Conservation (phyloP, 257 asterid genomes). For the Solanum lycopersicoides region DNA sequence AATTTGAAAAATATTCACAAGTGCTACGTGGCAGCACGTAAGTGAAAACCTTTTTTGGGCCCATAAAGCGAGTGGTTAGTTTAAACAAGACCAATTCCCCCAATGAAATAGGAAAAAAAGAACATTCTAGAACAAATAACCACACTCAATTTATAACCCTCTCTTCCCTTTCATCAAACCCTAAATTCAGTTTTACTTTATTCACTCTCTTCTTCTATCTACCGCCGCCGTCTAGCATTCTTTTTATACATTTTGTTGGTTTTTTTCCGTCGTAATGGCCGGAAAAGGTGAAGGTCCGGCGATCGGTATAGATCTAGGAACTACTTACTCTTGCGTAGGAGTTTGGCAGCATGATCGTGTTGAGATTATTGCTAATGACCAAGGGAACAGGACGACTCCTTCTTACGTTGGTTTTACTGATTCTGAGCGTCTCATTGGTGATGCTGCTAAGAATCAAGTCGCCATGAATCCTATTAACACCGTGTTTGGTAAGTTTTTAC, state of each 20-base stretch:
- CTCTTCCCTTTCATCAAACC: not conserved
- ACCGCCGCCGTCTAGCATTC: not conserved
- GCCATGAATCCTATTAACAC: slow-evolving; percentile 29
- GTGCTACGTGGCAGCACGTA: not conserved
- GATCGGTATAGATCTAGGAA: slow-evolving; percentile 29
- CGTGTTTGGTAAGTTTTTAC: slow-evolving; percentile 12
- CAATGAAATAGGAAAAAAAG: not conserved
- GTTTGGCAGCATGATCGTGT: slow-evolving; percentile 35
- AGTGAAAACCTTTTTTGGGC: not conserved
- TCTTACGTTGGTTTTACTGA: slow-evolving; percentile 30
- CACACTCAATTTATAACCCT: not conserved
- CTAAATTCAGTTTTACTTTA: not conserved
- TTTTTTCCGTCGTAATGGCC: slow-evolving; percentile 2
- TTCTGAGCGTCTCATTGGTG: slow-evolving; percentile 23
- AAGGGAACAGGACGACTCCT: slow-evolving; percentile 32
- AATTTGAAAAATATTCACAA: not conserved
- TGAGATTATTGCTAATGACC: slow-evolving; percentile 29
- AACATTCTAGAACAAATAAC: slow-evolving; percentile 13
- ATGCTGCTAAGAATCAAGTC: slow-evolving; percentile 31
- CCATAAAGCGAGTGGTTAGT: not conserved
- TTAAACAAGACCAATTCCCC: not conserved
- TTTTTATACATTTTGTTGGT: not conserved
- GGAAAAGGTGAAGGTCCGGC: slow-evolving; percentile 29
- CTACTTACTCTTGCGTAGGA: slow-evolving; percentile 23
- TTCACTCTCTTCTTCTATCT: not conserved